Percentiles rank a stretch among this genome's conserved stretches.
Evolutionary conservation across 140 eudicot species (phyloP).

Genomic region (Cichorium intybus): DNA sequence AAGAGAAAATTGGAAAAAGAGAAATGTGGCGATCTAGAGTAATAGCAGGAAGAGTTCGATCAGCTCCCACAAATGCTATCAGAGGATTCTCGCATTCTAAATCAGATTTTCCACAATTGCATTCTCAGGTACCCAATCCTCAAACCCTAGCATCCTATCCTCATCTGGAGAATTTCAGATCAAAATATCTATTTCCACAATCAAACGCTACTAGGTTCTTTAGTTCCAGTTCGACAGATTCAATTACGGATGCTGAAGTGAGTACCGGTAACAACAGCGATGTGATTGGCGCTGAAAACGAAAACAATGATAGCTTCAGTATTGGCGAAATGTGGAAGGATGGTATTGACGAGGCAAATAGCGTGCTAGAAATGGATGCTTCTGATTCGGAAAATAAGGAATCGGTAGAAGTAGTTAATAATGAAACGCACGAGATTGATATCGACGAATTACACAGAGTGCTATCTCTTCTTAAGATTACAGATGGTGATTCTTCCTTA

Average conservation of each 20-base stretch:
- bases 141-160: conserved; percentile 15
- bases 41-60: conserved; percentile 22
- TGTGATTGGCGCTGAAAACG: conserved; percentile 8
- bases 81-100: conserved; percentile 13
- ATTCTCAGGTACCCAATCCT: conserved; percentile 20
- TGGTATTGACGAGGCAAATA: conserved; percentile 18
- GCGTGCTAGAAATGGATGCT: conserved; percentile 18
- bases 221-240: conserved; percentile 24
- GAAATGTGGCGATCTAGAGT: conserved; percentile 35
- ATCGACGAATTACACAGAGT: conserved; percentile 37
- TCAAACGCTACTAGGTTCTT: conserved; percentile 9
- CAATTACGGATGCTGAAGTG: conserved; percentile 13
- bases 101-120: neutral
- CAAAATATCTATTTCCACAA: conserved; percentile 5
- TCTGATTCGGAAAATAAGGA: conserved; percentile 17
- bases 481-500: conserved; percentile 32
- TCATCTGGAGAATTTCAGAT: neutral
- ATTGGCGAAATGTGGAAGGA: conserved; percentile 28
- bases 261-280: conserved; percentile 15
- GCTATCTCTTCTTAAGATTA: conserved; percentile 50
- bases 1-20: neutral
- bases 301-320: conserved; percentile 19
- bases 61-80: conserved; percentile 19
- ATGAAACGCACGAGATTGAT: conserved; percentile 24
- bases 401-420: conserved; percentile 16